phyloP scores from a whole-genome alignment of 257 asterid species.

The Primulina eburnea region DNA sequence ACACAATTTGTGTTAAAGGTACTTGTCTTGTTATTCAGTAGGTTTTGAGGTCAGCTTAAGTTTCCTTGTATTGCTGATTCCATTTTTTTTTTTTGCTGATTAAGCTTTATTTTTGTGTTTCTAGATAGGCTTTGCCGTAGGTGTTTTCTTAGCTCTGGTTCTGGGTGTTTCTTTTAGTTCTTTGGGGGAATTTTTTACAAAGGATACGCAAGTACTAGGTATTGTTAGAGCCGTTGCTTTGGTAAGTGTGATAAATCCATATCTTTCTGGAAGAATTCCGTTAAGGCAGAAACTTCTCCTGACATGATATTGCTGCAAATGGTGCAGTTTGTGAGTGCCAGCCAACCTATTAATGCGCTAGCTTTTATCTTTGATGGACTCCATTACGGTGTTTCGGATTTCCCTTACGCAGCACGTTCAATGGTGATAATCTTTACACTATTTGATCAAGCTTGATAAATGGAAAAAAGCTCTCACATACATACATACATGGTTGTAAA shows the following conservation, averaged over 20 bases:
- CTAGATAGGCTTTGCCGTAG: constrained; percentile 67
- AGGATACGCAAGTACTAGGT: constrained; percentile 57
- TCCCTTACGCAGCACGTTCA: constrained; percentile 74
- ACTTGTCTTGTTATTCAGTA: constrained; percentile 18
- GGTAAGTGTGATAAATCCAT: constrained; percentile 39
- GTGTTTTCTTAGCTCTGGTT: constrained; percentile 57
- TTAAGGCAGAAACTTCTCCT: constrained; percentile 9
- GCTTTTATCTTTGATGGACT: constrained; percentile 87
- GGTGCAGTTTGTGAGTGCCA: constrained; percentile 82
- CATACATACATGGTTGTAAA: constrained; percentile 15
- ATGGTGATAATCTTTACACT: constrained; percentile 45
- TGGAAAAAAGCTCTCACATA: constrained; percentile 1
- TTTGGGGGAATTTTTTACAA: constrained; percentile 65
- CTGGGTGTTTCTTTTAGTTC: constrained; percentile 67
- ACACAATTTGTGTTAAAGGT: constrained; percentile 71
- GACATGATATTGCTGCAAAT: constrained; percentile 21
- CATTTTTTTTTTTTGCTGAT: constrained; percentile 6
- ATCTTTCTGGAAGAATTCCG: not conserved
- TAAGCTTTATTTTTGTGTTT: constrained; percentile 22
- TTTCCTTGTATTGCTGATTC: constrained; percentile 8
- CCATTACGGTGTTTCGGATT: constrained; percentile 88
- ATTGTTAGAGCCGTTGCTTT: constrained; percentile 62
- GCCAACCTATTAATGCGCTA: constrained; percentile 83
- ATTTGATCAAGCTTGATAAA: constrained; percentile 10
- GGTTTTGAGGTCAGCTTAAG: not conserved